A percentile compares a stretch with the other conserved stretches of the same genome.
Conservation (phyloP, 257 asterid genomes). For the Thymus quinquecostatus region DNA sequence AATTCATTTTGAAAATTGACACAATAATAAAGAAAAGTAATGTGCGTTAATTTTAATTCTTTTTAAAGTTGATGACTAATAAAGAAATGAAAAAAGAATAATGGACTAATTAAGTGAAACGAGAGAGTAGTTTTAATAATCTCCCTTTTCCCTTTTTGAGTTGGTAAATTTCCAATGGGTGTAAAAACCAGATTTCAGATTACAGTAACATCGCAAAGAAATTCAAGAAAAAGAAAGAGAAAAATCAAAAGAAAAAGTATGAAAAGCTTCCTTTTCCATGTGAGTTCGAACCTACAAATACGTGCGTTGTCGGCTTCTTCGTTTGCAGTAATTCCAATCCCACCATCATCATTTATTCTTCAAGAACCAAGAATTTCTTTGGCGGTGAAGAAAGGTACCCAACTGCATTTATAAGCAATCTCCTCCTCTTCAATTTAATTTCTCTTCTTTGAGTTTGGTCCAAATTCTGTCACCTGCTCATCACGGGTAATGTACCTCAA, state of each 20-base stretch:
- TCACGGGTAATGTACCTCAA: not conserved
- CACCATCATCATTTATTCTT: not conserved
- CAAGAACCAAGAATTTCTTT: slow-evolving; percentile 9
- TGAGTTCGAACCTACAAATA: slow-evolving; percentile 2
- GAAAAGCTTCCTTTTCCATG: not conserved
- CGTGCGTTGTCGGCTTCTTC: slow-evolving; percentile 14
- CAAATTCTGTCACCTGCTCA: slow-evolving; percentile 18
- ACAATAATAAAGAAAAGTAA: too few relatives aligned
- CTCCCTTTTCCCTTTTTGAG: not conserved
- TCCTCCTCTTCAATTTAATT: not conserved
- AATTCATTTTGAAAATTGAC: too few relatives aligned
- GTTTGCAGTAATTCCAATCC: not conserved
- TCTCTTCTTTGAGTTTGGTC: not conserved
- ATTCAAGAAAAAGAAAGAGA: not conserved
- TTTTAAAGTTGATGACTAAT: too few relatives aligned
- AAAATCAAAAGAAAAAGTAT: slow-evolving; percentile 4
- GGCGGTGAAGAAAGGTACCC: slow-evolving; percentile 22
- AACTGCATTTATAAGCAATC: slow-evolving; percentile 29
- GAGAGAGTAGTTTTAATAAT: too few relatives aligned
- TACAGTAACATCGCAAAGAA: slow-evolving; percentile 7
- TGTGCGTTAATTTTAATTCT: too few relatives aligned
- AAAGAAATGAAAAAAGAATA: too few relatives aligned
- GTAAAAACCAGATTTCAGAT: not conserved
- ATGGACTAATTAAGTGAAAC: too few relatives aligned
- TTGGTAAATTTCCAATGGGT: slow-evolving; percentile 20